phyloP scores from a whole-genome alignment of 345 rosid species.

The Lumnitzera racemosa region DNA sequence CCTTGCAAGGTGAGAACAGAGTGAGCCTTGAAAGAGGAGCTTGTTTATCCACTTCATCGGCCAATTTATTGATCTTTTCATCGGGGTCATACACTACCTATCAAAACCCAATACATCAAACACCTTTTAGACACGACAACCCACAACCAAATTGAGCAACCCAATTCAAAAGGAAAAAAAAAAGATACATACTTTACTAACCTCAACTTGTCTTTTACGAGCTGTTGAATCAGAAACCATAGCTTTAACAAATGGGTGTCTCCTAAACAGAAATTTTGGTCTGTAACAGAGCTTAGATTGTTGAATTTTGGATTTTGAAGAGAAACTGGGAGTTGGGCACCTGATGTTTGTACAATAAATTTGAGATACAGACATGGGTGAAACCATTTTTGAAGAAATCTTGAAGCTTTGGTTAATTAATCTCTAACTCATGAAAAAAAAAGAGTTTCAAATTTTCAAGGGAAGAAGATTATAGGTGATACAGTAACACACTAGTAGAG shows the following conservation, averaged over 20 bases:
- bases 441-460: too few species aligned
- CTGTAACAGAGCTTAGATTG: slow-evolving; percentile 13
- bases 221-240: slow-evolving; percentile 8
- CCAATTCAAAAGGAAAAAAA: not conserved
- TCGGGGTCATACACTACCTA: slow-evolving; percentile 84
- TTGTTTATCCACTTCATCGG: slow-evolving; percentile 65
- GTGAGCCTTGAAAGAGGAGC: slow-evolving; percentile 92
- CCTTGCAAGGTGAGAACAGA: slow-evolving; percentile 98
- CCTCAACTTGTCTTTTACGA: slow-evolving; percentile 54
- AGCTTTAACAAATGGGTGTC: slow-evolving; percentile 36
- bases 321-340: slow-evolving; percentile 22
- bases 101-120: slow-evolving; percentile 10
- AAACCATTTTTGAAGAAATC: too few species aligned
- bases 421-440: too few species aligned
- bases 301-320: slow-evolving; percentile 17
- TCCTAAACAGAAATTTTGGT: slow-evolving; percentile 24
- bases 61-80: slow-evolving; percentile 64
- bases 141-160: not conserved
- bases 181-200: slow-evolving; percentile 11
- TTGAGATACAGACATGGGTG: too few species aligned
- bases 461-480: too few species aligned
- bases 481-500: too few species aligned
- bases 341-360: too few species aligned
- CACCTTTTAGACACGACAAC: not conserved
- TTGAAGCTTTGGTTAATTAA: too few species aligned